Conservation (phyloP, 768 basidiomycete species). For the Suillus sp. region DNA sequence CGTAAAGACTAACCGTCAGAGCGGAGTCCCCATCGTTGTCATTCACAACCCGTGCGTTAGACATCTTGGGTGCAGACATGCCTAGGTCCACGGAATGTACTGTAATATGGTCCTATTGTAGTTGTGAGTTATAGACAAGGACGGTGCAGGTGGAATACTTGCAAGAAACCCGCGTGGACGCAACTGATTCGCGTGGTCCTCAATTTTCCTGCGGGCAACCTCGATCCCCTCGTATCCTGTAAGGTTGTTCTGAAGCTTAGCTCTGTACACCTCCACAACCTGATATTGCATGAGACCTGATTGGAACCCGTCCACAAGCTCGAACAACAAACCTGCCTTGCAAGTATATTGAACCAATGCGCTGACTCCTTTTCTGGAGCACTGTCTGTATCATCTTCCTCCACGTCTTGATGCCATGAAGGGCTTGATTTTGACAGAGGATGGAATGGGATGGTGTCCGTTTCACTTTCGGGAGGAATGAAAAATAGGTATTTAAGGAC, state of each 20-base stretch:
- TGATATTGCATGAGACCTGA: slow-evolving; percentile 29
- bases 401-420: slow-evolving; percentile 36
- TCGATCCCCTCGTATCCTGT: slow-evolving; percentile 80
- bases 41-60: slow-evolving; percentile 58
- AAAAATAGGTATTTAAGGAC: slow-evolving; percentile 96
- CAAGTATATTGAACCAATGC: slow-evolving; percentile 89
- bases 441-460: slow-evolving; percentile 60
- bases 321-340: slow-evolving; percentile 65
- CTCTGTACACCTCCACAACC: slow-evolving; percentile 74
- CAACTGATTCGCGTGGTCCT: slow-evolving; percentile 78
- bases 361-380: slow-evolving; percentile 57
- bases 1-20: slow-evolving; percentile 33
- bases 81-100: slow-evolving; percentile 87
- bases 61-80: slow-evolving; percentile 73
- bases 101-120: slow-evolving; percentile 74
- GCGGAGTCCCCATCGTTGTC: slow-evolving; percentile 11
- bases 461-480: slow-evolving; percentile 65
- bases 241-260: slow-evolving; percentile 72
- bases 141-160: slow-evolving; percentile 24
- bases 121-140: slow-evolving; percentile 11
- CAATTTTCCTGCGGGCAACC: slow-evolving; percentile 74
- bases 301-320: slow-evolving; percentile 3
- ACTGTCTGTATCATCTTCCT: slow-evolving; percentile 12
- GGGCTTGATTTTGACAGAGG: slow-evolving; percentile 55
- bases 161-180: slow-evolving; percentile 73